phyloP scores from a whole-genome alignment of 1,284 basidiomycete genomes.

The Lentinula novae-zelandiae region DNA sequence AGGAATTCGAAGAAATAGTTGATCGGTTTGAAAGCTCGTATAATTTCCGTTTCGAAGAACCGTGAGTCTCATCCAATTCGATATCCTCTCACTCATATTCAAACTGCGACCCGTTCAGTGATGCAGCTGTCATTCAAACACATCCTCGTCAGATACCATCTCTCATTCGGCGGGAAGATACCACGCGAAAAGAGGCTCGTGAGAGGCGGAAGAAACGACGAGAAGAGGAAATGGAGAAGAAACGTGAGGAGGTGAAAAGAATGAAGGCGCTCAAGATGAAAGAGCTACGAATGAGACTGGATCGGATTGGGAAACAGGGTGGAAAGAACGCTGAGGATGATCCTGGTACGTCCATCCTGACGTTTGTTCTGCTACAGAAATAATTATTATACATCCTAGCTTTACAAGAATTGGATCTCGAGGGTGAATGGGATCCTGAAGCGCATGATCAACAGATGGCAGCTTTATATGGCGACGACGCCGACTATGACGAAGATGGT shows the following conservation, averaged over 20 bases:
- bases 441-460: constrained; percentile 79
- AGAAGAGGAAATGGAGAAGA: constrained; percentile 71
- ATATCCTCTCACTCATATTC: not conserved
- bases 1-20: constrained; percentile 35
- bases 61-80: constrained; percentile 45
- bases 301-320: constrained; percentile 62
- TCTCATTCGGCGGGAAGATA: constrained; percentile 75
- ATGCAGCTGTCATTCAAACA: constrained; percentile 68
- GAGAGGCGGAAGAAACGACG: constrained; percentile 76
- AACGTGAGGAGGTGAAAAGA: constrained; percentile 76
- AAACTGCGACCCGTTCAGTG: constrained; percentile 36
- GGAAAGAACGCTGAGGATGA: constrained; percentile 42
- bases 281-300: not conserved
- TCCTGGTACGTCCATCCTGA: constrained; percentile 34
- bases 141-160: constrained; percentile 76
- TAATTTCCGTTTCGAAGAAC: constrained; percentile 94
- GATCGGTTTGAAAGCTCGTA: constrained; percentile 64
- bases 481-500: constrained; percentile 30
- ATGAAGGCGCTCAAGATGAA: constrained; percentile 24
- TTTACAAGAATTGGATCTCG: constrained; percentile 63
- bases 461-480: constrained; percentile 63
- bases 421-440: constrained; percentile 81
- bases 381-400: constrained; percentile 31
- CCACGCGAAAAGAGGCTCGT: constrained; percentile 79
- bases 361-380: not conserved